Percentiles rank a stretch among this genome's conserved stretches.
Evolutionary conservation across 2,329 filamentous ascomycete genomes (phyloP).

Genomic region (Aspergillus piperis): DNA sequence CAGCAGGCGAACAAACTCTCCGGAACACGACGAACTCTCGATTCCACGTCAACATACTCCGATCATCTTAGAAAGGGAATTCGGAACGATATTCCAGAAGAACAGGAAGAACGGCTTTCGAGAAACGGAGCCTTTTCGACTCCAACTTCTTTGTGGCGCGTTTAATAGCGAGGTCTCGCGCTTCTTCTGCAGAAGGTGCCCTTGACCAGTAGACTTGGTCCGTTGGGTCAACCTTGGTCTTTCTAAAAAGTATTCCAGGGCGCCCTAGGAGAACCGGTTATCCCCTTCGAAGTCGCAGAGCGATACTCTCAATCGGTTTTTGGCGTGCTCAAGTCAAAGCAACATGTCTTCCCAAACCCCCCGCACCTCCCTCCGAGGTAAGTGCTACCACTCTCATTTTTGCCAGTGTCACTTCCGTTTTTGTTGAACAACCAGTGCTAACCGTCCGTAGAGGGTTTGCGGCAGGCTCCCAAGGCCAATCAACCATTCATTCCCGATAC

Average conservation of each 20-base stretch:
- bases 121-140: background rate
- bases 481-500: constrained; percentile 45
- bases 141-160: background rate
- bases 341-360: constrained; percentile 28
- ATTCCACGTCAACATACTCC: background rate
- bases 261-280: background rate
- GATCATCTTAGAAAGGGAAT: background rate
- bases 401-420: background rate
- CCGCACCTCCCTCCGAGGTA: constrained; percentile 33
- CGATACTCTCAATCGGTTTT: background rate
- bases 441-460: constrained; percentile 38
- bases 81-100: background rate
- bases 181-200: background rate
- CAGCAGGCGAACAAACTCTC: background rate
- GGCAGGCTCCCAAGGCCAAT: constrained; percentile 42
- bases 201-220: background rate
- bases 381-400: constrained; percentile 7
- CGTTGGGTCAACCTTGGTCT: background rate
- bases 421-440: constrained; percentile 12
- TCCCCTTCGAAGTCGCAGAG: background rate
- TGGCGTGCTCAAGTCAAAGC: constrained; percentile 1
- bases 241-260: background rate
- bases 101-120: background rate
- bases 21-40: background rate
- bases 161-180: background rate